Percentiles rank a stretch among this genome's conserved stretches.
Evolutionary conservation across 768 basidiomycete genomes (phyloP).

Genomic region (Roridomyces roridus): DNA sequence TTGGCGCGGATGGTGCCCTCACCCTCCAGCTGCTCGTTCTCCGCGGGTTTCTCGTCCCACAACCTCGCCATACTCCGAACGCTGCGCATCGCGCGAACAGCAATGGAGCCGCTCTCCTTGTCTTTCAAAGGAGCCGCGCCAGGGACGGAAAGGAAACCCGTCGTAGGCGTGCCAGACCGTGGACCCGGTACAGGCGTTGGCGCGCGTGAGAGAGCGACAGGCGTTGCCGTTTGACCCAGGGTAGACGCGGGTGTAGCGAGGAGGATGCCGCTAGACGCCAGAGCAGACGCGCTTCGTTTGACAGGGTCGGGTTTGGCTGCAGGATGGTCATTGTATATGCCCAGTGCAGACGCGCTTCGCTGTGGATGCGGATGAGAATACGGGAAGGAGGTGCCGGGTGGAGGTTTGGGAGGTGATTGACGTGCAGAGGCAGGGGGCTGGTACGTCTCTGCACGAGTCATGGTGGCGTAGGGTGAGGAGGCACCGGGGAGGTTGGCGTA

Average conservation of each 20-base stretch:
- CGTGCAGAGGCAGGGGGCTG: slow-evolving; percentile 1
- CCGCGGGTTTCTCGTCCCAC: slow-evolving; percentile 40
- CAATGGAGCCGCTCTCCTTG: slow-evolving; percentile 61
- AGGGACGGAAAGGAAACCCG: slow-evolving; percentile 46
- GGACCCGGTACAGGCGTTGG: slow-evolving; percentile 32
- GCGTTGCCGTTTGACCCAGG: slow-evolving; percentile 24
- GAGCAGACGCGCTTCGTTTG: slow-evolving; percentile 15
- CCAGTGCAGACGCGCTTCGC: slow-evolving; percentile 17
- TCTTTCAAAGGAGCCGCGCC: slow-evolving; percentile 12
- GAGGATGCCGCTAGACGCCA: slow-evolving; percentile 8
- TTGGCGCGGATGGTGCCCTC: slow-evolving; percentile 28
- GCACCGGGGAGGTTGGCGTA: slow-evolving; percentile 23
- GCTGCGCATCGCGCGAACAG: slow-evolving; percentile 78
- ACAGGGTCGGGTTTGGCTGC: neutral
- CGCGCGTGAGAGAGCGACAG: slow-evolving; percentile 16
- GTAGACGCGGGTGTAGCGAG: slow-evolving; percentile 16
- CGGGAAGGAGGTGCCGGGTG: neutral
- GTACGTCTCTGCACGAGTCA: slow-evolving; percentile 17
- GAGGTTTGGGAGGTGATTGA: neutral
- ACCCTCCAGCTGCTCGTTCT: slow-evolving; percentile 46
- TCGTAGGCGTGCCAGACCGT: slow-evolving; percentile 44
- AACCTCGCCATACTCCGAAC: slow-evolving; percentile 78
- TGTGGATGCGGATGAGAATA: neutral
- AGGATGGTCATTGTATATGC: neutral
- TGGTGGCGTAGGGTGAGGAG: slow-evolving; percentile 21